These are phyloP conservation scores for Fagopyrum homotropicum DNA, from an alignment of 148 eudicot species.

Conservation along the genomic window DNA sequence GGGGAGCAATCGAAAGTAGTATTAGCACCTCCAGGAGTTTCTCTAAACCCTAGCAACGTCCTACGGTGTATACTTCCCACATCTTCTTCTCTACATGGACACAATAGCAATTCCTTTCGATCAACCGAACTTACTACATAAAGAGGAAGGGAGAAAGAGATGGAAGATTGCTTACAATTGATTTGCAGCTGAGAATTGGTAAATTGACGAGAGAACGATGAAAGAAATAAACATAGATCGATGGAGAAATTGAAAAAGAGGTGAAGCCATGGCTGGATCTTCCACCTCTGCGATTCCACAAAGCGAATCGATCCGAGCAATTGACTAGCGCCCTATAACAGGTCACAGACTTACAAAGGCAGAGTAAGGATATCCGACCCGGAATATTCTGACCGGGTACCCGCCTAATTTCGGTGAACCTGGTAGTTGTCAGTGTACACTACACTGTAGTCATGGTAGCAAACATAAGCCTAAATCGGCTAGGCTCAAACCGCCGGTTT, in stretches of 20 bases:
- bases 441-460: too few species aligned
- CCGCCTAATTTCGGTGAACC: too few species aligned
- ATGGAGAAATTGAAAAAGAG: constrained; percentile 4
- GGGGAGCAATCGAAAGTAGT: constrained; percentile 78
- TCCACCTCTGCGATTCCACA: background rate
- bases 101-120: background rate
- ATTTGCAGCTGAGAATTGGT: constrained; percentile 18
- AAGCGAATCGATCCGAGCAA: constrained; percentile 6
- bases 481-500: too few species aligned
- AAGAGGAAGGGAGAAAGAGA: constrained; percentile 6
- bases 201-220: constrained; percentile 16
- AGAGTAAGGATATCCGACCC: too few species aligned
- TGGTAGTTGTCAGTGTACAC: too few species aligned
- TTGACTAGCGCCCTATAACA: background rate
- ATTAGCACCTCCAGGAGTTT: constrained; percentile 48
- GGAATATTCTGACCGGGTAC: too few species aligned
- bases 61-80: constrained; percentile 23
- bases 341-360: too few species aligned
- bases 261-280: constrained; percentile 15
- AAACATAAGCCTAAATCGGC: too few species aligned
- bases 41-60: constrained; percentile 52
- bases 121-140: background rate
- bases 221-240: constrained; percentile 14
- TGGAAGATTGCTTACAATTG: constrained; percentile 20
- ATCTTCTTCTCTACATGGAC: constrained; percentile 19